A percentile compares a stretch with the other conserved stretches of the same genome.
These are phyloP conservation scores for Hypoxylon perforatum DNA, from an alignment of 495 filamentous ascomycete species.

Conservation along the genomic window DNA sequence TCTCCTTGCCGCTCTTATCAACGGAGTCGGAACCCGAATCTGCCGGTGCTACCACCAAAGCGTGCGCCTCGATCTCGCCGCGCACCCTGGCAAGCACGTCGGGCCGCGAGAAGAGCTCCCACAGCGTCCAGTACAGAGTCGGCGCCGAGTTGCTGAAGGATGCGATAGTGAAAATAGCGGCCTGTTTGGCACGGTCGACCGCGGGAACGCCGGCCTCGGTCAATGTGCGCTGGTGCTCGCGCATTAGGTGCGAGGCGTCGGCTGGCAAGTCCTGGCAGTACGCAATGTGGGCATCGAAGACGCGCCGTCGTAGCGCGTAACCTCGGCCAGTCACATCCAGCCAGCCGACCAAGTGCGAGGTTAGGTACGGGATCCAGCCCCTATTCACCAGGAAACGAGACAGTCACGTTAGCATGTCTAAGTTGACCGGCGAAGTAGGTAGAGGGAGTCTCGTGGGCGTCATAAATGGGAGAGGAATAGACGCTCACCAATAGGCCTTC, in stretches of 20 bases:
- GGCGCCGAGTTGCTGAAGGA: slow-evolving; percentile 3
- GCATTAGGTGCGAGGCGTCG: not conserved
- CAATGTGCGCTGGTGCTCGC: not conserved
- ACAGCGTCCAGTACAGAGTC: slow-evolving; percentile 4
- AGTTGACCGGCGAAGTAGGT: no score
- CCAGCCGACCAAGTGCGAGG: no score
- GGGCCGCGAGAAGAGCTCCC: slow-evolving; percentile 3
- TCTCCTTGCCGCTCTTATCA: no score
- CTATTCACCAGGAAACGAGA: no score
- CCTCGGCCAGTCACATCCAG: no score
- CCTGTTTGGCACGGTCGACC: not conserved
- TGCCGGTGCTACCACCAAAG: not conserved
- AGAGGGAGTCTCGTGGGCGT: not conserved
- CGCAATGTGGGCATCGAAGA: not conserved
- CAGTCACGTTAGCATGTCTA: no score
- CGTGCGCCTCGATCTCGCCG: not conserved
- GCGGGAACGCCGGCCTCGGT: not conserved
- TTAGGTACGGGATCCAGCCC: no score
- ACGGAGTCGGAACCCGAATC: no score
- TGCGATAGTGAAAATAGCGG: not conserved
- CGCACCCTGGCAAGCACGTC: not conserved
- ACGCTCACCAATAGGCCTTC: not conserved
- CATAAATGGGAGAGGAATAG: not conserved
- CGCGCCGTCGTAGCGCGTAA: not conserved
- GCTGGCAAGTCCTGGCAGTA: not conserved